Base-by-base conservation (phyloP, 805 yeast species). In the Saccharomycopsis malanga region DNA sequence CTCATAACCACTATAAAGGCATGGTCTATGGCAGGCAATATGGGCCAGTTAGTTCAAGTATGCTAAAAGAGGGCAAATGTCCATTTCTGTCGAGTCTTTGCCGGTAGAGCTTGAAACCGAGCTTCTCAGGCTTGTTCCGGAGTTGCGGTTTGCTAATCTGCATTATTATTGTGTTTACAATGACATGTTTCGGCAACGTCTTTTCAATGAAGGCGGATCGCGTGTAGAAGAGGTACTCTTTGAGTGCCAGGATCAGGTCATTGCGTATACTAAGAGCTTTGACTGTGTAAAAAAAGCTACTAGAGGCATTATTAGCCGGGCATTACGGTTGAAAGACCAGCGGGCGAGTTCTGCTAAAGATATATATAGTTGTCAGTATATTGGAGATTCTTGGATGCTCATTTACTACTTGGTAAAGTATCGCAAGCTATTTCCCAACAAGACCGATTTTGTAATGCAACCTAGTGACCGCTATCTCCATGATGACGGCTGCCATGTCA, bases 341-440 rank as follows among this genome's bases (percentile, higher is more conserved):
- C 15, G 21, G n/a, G 22, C 9, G 18, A 18, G 15, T 22, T 12
- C 25, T 14, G 14, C 29, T n/a, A 30, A 47, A 17, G 17, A 56
- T 15, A n/a, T 41, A 7, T 42, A 27, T 25, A 12, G 27, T 4
- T 18, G 38, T n/a, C 12, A 21, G 67, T 49, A 29, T 39, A 40
- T 56, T 63, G 21, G 18, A 4, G 54, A 50, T 39, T 47, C 52
- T 0, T 80, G 83, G 83, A 67, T 63, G 52, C 61, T 78, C 24
- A 64, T 77, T 1, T 75, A 73, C 51, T 69, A 76, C 0, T 61
- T 80, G 5, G 60, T 76, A 48, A 69, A 67, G 51, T 77, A 76
- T 55, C 68, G 76, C 42, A 60, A 83, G 36, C 54, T 79, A 24
- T 79, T 72, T 58, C 77, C 81, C 15, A 76, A 73, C 38, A 61